Conservation (phyloP, 225 moss, liverwort and hornwort species). For the Pseudisothecium myosuroides region DNA sequence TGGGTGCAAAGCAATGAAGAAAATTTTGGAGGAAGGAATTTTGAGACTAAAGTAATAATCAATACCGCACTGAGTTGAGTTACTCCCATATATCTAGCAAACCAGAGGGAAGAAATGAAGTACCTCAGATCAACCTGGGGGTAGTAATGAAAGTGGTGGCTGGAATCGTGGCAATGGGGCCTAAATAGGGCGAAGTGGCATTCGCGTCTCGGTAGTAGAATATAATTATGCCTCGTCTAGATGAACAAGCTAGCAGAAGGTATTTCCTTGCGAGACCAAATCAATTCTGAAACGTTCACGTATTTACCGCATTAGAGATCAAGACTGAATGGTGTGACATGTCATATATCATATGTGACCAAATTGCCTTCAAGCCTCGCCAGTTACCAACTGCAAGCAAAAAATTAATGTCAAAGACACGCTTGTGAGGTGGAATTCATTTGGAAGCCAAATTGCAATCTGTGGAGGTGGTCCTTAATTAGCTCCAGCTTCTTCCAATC, state of each 20-base stretch:
- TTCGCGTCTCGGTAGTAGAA: neutral
- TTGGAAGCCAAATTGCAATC: neutral
- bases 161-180: too few relatives aligned
- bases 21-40: neutral
- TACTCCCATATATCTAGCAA: neutral
- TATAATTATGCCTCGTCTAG: neutral
- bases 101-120: neutral
- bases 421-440: neutral
- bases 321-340: neutral
- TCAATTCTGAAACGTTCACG: neutral
- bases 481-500: neutral
- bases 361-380: neutral
- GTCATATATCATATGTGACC: neutral
- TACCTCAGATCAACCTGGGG: neutral
- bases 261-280: neutral
- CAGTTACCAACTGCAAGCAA: neutral
- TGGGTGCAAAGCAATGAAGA: neutral
- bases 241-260: neutral
- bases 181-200: neutral
- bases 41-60: neutral
- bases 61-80: neutral
- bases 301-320: neutral
- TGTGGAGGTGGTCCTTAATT: neutral
- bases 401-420: neutral
- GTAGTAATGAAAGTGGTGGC: neutral